Evolutionary conservation across 768 basidiomycete genomes (phyloP).

Genomic region (Mycena haematopus): DNA sequence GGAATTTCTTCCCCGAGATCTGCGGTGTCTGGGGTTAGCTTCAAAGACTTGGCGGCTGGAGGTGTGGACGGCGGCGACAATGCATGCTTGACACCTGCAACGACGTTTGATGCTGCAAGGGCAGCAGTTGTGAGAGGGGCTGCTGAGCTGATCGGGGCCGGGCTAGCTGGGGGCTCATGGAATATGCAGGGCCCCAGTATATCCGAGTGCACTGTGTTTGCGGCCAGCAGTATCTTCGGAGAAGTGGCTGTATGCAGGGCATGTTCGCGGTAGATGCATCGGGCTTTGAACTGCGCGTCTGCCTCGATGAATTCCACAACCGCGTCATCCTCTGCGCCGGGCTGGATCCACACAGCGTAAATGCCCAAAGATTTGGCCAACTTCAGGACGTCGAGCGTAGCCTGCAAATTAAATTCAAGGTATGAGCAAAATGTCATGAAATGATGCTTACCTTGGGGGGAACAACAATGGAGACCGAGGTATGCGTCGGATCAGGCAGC

Average conservation of each 20-base stretch:
- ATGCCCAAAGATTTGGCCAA: conserved; percentile 51
- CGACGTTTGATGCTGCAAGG: neutral
- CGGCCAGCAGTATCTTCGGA: neutral
- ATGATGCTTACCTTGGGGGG: conserved; percentile 47
- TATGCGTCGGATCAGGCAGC: conserved; percentile 52
- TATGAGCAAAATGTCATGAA: neutral
- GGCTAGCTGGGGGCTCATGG: neutral
- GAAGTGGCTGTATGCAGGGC: conserved; percentile 4
- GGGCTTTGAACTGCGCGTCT: conserved; percentile 34
- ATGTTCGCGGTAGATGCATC: conserved; percentile 18
- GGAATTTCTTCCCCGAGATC: conserved; percentile 18
- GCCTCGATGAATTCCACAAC: conserved; percentile 56
- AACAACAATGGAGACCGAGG: conserved; percentile 54
- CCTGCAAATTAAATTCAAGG: conserved; percentile 35
- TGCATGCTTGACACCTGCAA: conserved; percentile 19
- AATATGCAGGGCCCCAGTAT: conserved; percentile 10
- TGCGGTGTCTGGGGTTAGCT: conserved; percentile 8
- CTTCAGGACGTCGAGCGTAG: conserved; percentile 56
- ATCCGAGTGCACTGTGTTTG: too few relatives aligned
- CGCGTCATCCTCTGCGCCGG: conserved; percentile 58
- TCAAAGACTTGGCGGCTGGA: conserved; percentile 18
- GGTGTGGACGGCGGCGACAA: conserved; percentile 23
- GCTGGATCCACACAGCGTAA: conserved; percentile 69
- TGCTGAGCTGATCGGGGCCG: neutral
- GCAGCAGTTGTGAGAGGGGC: neutral